phyloP scores from a whole-genome alignment of 176 grass and related monocot species.

The Zizania latifolia region DNA sequence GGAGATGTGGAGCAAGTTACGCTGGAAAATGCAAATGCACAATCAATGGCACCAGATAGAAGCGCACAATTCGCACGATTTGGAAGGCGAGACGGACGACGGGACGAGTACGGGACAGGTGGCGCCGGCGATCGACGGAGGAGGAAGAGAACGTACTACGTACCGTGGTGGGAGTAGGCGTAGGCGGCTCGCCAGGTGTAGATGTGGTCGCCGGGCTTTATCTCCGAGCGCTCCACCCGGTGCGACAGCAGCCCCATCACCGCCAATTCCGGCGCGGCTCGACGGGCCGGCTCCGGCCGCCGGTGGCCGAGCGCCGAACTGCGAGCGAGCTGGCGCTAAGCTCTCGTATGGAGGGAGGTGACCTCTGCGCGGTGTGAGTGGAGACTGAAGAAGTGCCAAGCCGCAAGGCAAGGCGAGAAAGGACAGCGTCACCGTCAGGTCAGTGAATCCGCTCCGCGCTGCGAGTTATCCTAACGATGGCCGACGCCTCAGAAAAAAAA shows the following conservation, averaged over 20 bases:
- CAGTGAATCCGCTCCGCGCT: background rate
- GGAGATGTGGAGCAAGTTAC: no score
- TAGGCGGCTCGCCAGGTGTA: conserved; percentile 67
- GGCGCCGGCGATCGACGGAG: background rate
- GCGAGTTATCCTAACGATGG: no score
- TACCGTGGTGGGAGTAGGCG: conserved; percentile 82
- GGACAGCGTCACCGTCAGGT: background rate
- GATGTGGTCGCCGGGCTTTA: conserved; percentile 79
- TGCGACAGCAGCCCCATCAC: conserved; percentile 53
- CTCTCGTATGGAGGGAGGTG: background rate
- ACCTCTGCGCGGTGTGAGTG: no score
- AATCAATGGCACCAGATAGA: no score
- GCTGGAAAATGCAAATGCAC: no score
- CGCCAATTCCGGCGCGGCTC: background rate
- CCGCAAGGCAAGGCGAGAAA: background rate
- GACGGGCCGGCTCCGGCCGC: no score
- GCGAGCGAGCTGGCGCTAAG: background rate
- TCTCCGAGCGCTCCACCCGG: conserved; percentile 47
- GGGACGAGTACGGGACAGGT: background rate
- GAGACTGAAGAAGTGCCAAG: no score
- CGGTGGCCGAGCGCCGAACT: background rate
- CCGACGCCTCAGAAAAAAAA: no score
- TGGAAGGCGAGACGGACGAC: background rate
- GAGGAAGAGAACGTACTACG: background rate
- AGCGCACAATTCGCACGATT: background rate